Evolutionary conservation across 768 basidiomycete genomes (phyloP), one percentile per base, ranked within the genome.

Genomic region (Lactarius psammicola): DNA sequence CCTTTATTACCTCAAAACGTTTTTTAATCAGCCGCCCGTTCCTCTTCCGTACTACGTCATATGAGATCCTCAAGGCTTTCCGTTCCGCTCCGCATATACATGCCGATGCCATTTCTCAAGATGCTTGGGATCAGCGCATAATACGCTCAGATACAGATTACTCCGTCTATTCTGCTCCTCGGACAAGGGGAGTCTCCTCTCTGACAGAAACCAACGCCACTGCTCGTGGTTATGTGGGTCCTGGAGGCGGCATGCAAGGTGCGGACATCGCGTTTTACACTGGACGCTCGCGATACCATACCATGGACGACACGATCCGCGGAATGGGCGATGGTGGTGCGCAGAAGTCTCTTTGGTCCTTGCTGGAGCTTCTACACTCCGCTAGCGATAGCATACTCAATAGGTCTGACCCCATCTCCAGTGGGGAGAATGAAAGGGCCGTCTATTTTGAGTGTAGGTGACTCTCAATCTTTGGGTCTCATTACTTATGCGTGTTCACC

Each of bases 221-320:
- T 23, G 18, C 4, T 9, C 56, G 57, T n/a, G 60, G 53, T 38
- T 63, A 71, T 63, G n/a, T 13, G 3, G 63, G 66, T 15, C 28
- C 20, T 13, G 70, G 65, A 44, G 70, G 67, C 13, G 84, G 82
- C 0, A 82, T 92, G 82, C 75, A 84, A 54, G 92, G 92, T 4
- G 78, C 92, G 5, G 92, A 94, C 70, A 76, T 93, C 36, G 89
- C 92, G 0, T 94, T 92, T 72, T 94, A 92, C 75, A 82, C 80
- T 65, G 85, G 85, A 1, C 80, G 92, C 51, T 86, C 87, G 66
- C 82, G 80, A 67, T 94, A 94, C 69, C 92, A 94, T 73, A 93
- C 92, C 0, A 82, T 82, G 71, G 84, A 84, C 49, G 92, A 94
- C 71, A 81, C 85, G 1, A 80, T 92, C 53, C 78, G 87, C 8